Evolutionary conservation across 306 rosid species (phyloP), one percentile per base, ranked within the genome.

Genomic region (Sicyos baderoa): DNA sequence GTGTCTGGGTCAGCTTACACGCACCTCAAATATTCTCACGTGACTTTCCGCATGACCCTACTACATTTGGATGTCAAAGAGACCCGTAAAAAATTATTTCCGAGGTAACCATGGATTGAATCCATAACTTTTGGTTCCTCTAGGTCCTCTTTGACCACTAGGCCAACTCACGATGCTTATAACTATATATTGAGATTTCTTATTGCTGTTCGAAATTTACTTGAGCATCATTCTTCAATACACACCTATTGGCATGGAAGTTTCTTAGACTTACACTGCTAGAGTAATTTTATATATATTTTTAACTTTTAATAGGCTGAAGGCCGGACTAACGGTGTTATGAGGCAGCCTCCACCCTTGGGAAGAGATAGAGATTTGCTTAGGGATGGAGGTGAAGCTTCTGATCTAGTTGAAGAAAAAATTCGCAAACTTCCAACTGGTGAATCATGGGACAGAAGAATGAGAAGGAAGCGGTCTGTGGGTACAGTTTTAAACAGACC

Each of bases 371-470:
- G 84, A 83, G 91, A 83, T 81, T 56, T 75, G 77, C 74, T 59
- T 58, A 80, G 81, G 79, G 92, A 84, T 52, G 68, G 85, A 74
- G 77, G 79, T 55, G 91, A 82, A 79, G 85, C 84, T 69, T 81
- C 89, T 87, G 90, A 86, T 73, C 67, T 77, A 52, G 79, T 83
- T 51, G 89, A 87, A 71, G 97, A 87, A 84, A 91, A 89, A 81
- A 83, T 89, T 62, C 84, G 85, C 64, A 80, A 77, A 74, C 72
- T 87, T 76, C 91, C 96, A 68, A 84, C 80, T 71, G 89, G 82
- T 69, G 96, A 89, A 76, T 83, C 86, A 14, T 80, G 91, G 91
- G 96, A 89, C 73, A 80, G 81, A 78, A 89, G 87, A 80, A 82
- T 83, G 80, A 87, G 79, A 87, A 85, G 95, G 78, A 87, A 86